phyloP scores from a whole-genome alignment of 106 monocot species.

The Platanthera guangdongensis region DNA sequence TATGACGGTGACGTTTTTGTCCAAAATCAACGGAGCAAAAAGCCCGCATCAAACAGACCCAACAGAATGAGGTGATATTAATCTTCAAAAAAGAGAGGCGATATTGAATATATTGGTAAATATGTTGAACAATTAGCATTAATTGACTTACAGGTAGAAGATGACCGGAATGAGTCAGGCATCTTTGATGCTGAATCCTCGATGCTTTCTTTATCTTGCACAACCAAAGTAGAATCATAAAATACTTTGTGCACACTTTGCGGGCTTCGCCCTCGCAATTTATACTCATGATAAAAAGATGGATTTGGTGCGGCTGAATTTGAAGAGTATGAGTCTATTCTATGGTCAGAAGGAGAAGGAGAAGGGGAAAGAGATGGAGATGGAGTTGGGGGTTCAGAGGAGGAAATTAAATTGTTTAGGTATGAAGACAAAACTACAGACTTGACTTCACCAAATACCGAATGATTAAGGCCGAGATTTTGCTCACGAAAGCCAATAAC shows the following conservation, averaged over 20 bases:
- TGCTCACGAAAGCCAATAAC: conserved; percentile 35
- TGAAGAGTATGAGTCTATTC: conserved; percentile 9
- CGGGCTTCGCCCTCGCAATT: conserved; percentile 9
- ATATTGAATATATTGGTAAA: neutral
- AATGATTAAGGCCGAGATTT: conserved; percentile 62
- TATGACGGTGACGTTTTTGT: too few relatives aligned
- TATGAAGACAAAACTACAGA: conserved; percentile 48
- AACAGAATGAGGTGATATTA: neutral
- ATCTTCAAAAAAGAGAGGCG: neutral
- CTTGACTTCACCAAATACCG: conserved; percentile 71
- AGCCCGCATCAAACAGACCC: neutral
- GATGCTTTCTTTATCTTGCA: conserved; percentile 10
- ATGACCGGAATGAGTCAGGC: neutral
- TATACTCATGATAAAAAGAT: conserved; percentile 6
- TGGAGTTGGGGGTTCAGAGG: conserved; percentile 26
- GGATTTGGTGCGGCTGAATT: conserved; percentile 14
- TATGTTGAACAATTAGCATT: neutral
- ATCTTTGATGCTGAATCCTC: conserved; percentile 12
- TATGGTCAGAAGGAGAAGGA: conserved; percentile 13
- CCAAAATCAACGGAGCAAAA: too few relatives aligned
- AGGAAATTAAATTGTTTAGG: conserved; percentile 47
- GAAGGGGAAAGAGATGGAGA: conserved; percentile 32
- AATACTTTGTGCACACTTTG: conserved; percentile 5
- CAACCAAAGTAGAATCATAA: conserved; percentile 8
- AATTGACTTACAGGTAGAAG: conserved; percentile 4